Base-by-base conservation (phyloP, 495 filamentous ascomycete genomes). In the Rhypophila decipiens region DNA sequence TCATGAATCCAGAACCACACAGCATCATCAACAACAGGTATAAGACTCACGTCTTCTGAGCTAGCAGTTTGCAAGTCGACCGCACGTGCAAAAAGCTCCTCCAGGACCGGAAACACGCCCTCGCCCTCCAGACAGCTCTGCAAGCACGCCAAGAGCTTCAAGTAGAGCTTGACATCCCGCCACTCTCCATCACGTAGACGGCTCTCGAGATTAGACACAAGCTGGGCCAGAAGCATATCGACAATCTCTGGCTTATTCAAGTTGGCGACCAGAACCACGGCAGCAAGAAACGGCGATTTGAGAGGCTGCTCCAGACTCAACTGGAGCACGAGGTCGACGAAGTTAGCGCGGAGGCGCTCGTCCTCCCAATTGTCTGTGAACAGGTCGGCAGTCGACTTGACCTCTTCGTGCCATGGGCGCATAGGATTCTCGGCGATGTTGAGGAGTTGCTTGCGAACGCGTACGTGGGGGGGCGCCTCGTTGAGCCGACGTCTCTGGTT, bases 201-300 rank as follows among this genome's bases (percentile, higher is more conserved):
- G 37, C 75, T 67, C 55, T 91, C 83, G 34, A 82, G 61, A 29
- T 68, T 67, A 21, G 59, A 65, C 3, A 73, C 76, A 36, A 82
- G 73, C 56, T 78, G 80, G 29, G 63, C 70, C 24, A 96, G 65
- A 12, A 91, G 60, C 39, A 90, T 79, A 34, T 75, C 69, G 22
- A 82, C 75, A 29, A 93, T 69, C 50, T 91, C 85, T 18, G 82
- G 75, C 38, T 86, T 87, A 49, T 84, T 66, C 27, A 75, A 73
- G 67, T 96, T 93, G 47, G 80, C 72, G 37, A 86, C 77, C 40
- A 96, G 72, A 22, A 90, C 74, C 3, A 90, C 80, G 20, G 84
- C 85, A 22, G 89, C 90, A 43, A 93, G 74, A 62, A 96, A 96
- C 2, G 93, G 94, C 43, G 89, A 91, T 70, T 96, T 96, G 66